Evolutionary conservation across 2,329 filamentous ascomycete genomes (phyloP), one percentile per base, ranked within the genome.

Genomic region (Didymella pinodella): DNA sequence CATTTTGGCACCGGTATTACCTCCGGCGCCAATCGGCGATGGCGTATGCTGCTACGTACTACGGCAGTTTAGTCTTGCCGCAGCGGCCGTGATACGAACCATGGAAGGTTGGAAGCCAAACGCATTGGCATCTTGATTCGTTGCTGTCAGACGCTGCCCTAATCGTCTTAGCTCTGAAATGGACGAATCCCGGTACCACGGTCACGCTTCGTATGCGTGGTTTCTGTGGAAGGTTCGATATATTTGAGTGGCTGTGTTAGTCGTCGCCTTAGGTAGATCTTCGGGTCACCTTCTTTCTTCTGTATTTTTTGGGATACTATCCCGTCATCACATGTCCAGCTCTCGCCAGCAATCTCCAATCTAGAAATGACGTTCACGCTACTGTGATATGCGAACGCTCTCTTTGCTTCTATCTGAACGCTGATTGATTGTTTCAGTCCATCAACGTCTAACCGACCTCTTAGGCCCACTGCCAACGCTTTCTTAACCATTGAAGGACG

Each of bases 401-500:
- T 46, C 26, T 47, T 5, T 22, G 22, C 36, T 45, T 3, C 29
- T 31, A 51, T 59, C 51, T 12, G 48, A 34, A 29, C 28, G 52
- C 16, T 28, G 26, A 16, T 43, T 47, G 20, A 57, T 25, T 25
- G 6, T n/a, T 2, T 22, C n/a, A 3, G 48, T 29, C 22, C 49
- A 48, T 58, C 49, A 26, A 14, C 14, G 53, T 45, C 44, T 32
- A 12, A 26, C 41, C 31, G 16, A 41, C 4, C 20, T 20, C 12
- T 61, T 67, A 72, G 38, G 40, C 59, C 87, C 86, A 90, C 18
- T 72, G 75, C 80, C 83, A 83, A 63, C 83, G 81, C 52, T 77
- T 80, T 16, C 81, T 84, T 53, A 88, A 74, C 79, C 82, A 87
- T 65, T 83, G 88, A 10, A 91, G 83, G 0, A 90, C 79, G 81